Percentiles rank a stretch among this genome's conserved stretches.
Conservation (phyloP, 768 basidiomycete species). For the Agaricus blazei region DNA sequence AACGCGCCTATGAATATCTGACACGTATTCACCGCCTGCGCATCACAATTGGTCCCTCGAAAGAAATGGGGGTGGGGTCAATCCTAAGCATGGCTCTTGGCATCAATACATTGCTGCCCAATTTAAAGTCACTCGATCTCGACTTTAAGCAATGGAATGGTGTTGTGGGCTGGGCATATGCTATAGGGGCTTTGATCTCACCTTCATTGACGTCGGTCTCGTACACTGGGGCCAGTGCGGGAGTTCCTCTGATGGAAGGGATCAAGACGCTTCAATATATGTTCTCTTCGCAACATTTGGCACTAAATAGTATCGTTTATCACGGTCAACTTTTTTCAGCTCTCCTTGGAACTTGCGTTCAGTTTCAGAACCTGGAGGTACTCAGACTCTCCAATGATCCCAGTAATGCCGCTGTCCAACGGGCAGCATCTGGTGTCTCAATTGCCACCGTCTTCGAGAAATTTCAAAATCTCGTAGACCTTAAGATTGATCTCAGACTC, state of each 20-base stretch:
- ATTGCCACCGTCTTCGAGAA: not conserved
- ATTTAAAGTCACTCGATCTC: not conserved
- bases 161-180: not conserved
- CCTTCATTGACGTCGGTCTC: not conserved
- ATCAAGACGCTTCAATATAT: not conserved
- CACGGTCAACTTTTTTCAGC: not conserved
- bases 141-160: not conserved
- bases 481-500: slow-evolving; percentile 4
- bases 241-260: not conserved
- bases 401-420: not conserved
- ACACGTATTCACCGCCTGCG: not conserved
- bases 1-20: not conserved
- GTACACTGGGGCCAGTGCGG: not conserved
- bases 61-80: not conserved
- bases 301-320: not conserved
- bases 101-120: not conserved
- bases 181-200: not conserved
- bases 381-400: not conserved
- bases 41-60: not conserved
- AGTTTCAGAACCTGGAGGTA: not conserved
- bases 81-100: slow-evolving; percentile 1
- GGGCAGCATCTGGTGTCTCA: not conserved
- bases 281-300: not conserved
- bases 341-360: not conserved
- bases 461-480: not conserved